Conservation (phyloP, 129 eudicot species). For the Dittrichia graveolens region DNA sequence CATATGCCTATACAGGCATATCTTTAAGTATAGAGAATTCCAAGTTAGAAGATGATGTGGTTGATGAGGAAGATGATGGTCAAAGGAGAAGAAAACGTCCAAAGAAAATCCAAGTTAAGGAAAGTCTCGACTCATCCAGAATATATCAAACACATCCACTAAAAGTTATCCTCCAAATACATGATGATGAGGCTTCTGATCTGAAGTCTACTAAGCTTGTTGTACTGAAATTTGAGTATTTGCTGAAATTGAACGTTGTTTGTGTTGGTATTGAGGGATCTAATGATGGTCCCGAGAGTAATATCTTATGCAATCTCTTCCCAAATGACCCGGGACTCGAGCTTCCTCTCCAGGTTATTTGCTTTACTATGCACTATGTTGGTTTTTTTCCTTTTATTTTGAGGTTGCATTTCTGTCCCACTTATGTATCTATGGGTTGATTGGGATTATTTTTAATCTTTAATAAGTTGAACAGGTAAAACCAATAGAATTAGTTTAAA, state of each 20-base stretch:
- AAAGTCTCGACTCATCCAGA: slow-evolving; percentile 68
- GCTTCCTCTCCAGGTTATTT: slow-evolving; percentile 89
- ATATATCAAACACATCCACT: slow-evolving; percentile 88
- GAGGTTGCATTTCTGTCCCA: not conserved
- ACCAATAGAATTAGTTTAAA: not conserved
- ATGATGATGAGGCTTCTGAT: slow-evolving; percentile 66
- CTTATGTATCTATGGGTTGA: not conserved
- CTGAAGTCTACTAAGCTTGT: slow-evolving; percentile 58
- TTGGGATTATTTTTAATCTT: not conserved
- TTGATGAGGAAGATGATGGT: slow-evolving; percentile 96
- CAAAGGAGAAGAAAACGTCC: slow-evolving; percentile 96
- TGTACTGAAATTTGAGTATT: slow-evolving; percentile 75
- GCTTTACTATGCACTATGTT: not conserved
- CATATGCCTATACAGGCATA: slow-evolving; percentile 37
- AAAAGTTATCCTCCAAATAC: slow-evolving; percentile 63
- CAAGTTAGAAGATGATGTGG: slow-evolving; percentile 71
- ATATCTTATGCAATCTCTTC: slow-evolving; percentile 85
- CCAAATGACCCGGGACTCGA: slow-evolving; percentile 92
- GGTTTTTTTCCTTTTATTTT: not conserved
- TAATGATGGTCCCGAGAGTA: slow-evolving; percentile 61
- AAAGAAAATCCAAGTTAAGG: slow-evolving; percentile 73
- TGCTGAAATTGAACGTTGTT: slow-evolving; percentile 74
- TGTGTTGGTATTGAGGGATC: slow-evolving; percentile 88
- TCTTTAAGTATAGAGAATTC: slow-evolving; percentile 60
- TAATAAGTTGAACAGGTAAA: not conserved